Percentiles rank a stretch among this genome's conserved stretches.
phyloP scores from a whole-genome alignment of 768 basidiomycete species.

The Phaffia tasmanica region DNA sequence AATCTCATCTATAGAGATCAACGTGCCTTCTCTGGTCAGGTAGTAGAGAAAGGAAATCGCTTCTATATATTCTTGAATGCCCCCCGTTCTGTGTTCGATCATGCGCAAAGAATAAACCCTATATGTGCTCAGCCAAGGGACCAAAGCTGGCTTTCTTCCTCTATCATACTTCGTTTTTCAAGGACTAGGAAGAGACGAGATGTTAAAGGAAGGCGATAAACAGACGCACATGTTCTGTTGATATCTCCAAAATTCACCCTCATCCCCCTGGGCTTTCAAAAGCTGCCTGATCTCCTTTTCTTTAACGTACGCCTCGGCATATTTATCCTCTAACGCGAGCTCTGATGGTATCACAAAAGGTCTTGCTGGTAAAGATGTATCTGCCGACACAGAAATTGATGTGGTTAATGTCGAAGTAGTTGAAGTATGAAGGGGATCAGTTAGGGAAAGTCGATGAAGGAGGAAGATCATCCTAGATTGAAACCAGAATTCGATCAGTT shows the following conservation, averaged over 20 bases:
- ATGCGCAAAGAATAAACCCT: constrained; percentile 29
- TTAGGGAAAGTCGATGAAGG: constrained; percentile 56
- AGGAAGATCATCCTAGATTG: constrained; percentile 57
- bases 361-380: not conserved
- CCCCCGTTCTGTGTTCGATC: constrained; percentile 36
- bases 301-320: constrained; percentile 43
- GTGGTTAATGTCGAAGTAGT: not conserved
- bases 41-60: constrained; percentile 81
- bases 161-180: not conserved
- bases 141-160: not conserved
- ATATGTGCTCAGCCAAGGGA: constrained; percentile 1
- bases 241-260: constrained; percentile 56
- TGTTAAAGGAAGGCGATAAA: not conserved
- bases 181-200: not conserved
- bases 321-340: not conserved
- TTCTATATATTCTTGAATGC: constrained; percentile 93
- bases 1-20: constrained; percentile 54
- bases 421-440: not conserved
- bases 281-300: constrained; percentile 55
- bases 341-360: not conserved
- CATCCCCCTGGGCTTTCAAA: constrained; percentile 42
- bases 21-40: constrained; percentile 50
- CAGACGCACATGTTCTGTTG: constrained; percentile 44
- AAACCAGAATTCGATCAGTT: too few relatives aligned
- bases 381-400: not conserved